Evolutionary conservation across 1,284 basidiomycete genomes (phyloP), one percentile per base, ranked within the genome.

Genomic region (Moesziomyces aphidis): DNA sequence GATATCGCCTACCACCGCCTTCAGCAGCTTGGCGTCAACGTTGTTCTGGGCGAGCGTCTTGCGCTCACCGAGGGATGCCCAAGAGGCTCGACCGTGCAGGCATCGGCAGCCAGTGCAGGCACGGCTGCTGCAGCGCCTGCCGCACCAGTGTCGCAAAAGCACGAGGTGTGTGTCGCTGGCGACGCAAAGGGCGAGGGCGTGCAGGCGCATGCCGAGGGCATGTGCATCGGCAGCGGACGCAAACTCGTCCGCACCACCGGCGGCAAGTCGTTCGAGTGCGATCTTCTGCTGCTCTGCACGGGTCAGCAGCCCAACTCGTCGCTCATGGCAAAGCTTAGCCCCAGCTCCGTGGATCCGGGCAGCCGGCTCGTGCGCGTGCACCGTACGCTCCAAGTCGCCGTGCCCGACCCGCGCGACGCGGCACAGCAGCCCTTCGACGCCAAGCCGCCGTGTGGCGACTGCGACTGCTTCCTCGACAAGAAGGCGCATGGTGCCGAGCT

Each of bases 381-480:
- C 47, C 76, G 71, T 6, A 77, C 77, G 26, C 55, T 84, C 22
- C 83, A 83, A 45, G 81, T 84, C n/a, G 73, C 76, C 15, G 53
- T 77, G 1, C 79, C 79, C 9, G 67, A 77, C 28, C 76, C 78
- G 22, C 49, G 70, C 22, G 75, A 80, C 49, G 77, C 78, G 21
- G 63, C 61, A 13, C 80, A 77, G 45, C 73, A 73, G 39, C 79
- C 81, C 1, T 76, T 82, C 24, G 79, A 78, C 22, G 68, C 70
- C 15, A 61, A 62, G 19, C 73, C 79, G 5, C 80, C 82, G 3
- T 84, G 83, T 53, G 80, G 79, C 31, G 82, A 83, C 55, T 84
- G 83, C 62, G 83, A 83, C 59, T 84, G 83, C 48, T 83, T 83
- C 65, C 64, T 82, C 22, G 83, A 84, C 59, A 81, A 83, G 59